A percentile compares a stretch with the other conserved stretches of the same genome.
These are phyloP conservation scores for Bruguiera gymnorhiza DNA, from an alignment of 345 rosid species.

Conservation along the genomic window DNA sequence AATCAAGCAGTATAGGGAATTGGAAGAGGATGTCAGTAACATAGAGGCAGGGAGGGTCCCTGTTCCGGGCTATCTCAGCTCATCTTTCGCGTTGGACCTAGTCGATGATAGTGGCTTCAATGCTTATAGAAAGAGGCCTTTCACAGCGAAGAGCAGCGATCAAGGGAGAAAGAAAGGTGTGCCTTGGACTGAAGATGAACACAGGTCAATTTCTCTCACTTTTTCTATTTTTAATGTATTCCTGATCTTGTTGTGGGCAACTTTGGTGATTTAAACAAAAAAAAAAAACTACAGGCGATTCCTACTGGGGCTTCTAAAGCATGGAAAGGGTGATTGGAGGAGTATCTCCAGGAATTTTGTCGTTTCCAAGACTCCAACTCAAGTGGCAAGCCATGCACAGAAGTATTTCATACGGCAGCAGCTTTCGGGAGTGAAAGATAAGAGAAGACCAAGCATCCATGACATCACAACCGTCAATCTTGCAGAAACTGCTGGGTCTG, in stretches of 20 bases:
- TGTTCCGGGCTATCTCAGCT: constrained; percentile 55
- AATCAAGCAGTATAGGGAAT: constrained; percentile 57
- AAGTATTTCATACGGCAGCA: constrained; percentile 87
- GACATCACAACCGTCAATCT: constrained; percentile 76
- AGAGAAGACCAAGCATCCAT: constrained; percentile 92
- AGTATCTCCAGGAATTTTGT: constrained; percentile 84
- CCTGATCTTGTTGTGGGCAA: constrained; percentile 9
- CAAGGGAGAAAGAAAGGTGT: constrained; percentile 89
- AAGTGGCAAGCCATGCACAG: constrained; percentile 99
- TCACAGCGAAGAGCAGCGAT: constrained; percentile 42
- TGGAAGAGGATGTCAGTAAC: constrained; percentile 62
- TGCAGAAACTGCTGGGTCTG: constrained; percentile 22
- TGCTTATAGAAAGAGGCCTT: constrained; percentile 48
- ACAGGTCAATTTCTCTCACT: constrained; percentile 50
- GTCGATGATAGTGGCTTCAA: constrained; percentile 33
- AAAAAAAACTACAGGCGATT: constrained; percentile 49
- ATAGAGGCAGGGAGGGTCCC: constrained; percentile 79
- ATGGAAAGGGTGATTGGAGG: constrained; percentile 99
- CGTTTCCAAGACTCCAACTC: constrained; percentile 85
- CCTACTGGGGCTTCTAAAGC: constrained; percentile 72
- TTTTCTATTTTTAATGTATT: background rate
- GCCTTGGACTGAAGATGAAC: constrained; percentile 99
- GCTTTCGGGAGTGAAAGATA: constrained; percentile 73
- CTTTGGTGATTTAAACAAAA: constrained; percentile 3
- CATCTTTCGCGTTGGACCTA: constrained; percentile 43